Evolutionary conservation across 495 filamentous ascomycete genomes (phyloP), one percentile per base, ranked within the genome.

Genomic region (Gamarada debralockiae): DNA sequence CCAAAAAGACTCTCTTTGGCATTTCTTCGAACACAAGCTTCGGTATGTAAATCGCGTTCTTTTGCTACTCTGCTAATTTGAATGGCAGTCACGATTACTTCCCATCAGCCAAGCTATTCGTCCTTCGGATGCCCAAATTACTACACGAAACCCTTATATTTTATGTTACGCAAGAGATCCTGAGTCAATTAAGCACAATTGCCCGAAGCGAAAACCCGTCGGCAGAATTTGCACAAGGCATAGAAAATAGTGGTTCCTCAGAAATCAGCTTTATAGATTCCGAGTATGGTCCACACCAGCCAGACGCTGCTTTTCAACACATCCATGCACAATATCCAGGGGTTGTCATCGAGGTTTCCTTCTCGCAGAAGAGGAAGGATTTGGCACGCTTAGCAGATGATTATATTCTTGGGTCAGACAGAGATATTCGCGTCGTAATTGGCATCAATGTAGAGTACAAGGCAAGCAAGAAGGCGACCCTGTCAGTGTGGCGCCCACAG

Each of bases 351-450:
- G 55, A 58, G 25, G 6, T 58, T 5, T 53, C 55, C 18, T 52
- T 46, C 37, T 53, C 50, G 20, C 56, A 58, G 25, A 49, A 58
- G 36, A 48, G 39, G 34, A 58, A 58, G 37, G 52, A 55, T 27
- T 34, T 58, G 21, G 15, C 21, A 49, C 38, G 41, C 29, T 29
- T 58, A 25, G 51, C 56, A 17, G 15, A 54, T 40, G 56, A 39
- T 14, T 58, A 58, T 49, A 54, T 58, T 50, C 51, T 54, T 44
- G 50, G 42, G 18, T 58, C 56, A 20, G 46, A 58, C 49, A 34
- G 27, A 1, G 23, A 50, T 55, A 49, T 55, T 29, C 48, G 48
- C 41, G 56, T 58, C 23, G 56, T 58, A 23, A 39, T 57, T 46
- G 56, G 56, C 31, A 41, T 54, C 20, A 52, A 58, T 37, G 41